Base-by-base conservation (phyloP, 257 asterid species). In the Catharanthus roseus region DNA sequence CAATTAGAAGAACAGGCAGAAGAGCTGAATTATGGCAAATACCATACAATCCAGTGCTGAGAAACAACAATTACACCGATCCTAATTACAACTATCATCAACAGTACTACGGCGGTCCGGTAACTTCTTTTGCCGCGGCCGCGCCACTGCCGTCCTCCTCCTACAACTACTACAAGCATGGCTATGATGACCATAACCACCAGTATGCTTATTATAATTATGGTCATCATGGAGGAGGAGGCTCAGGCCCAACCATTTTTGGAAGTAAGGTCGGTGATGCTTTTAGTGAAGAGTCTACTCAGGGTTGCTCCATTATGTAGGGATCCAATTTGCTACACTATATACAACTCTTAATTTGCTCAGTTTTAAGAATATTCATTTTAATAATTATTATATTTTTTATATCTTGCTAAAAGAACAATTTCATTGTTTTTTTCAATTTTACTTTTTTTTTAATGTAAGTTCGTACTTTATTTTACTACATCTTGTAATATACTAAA, bases 161-260 rank as follows among this genome's bases (percentile, higher is more conserved):
- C 47, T 90, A 90, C 72, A 90, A 90, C 83, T 90, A 90, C 78
- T 77, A 85, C 69, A 88, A 90, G 80, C 97, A 90, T n/a, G 97
- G 96, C 26, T 86, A 80, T 21, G 85, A 88, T 67, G 67, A 45
- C 69, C 80, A 81, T 47, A 77, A 56, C 0, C 73, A 49, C 24
- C 75, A 62, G 4, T 69, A 72, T 2, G 72, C 61, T 18, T 41
- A 21, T 3, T 10, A 65, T 45, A 71, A 68, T 0, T 51, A 62
- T 31, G 53, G 81, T 33, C 70, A 75, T 8, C 50, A 47, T 19
- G 88, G 83, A 13, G n/a, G n/a, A n/a, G n/a, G n/a, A n/a, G n/a
- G n/a, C n/a, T n/a, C n/a, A n/a, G 74, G 33, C 44, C 86, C 92
- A 0, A 73, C 83, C n/a, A 10, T 86, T 50, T 86, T 87, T 72